Evolutionary conservation across 192 early-diverging fungal genomes (phyloP).

Genomic region (Dimargaris verticillata): DNA sequence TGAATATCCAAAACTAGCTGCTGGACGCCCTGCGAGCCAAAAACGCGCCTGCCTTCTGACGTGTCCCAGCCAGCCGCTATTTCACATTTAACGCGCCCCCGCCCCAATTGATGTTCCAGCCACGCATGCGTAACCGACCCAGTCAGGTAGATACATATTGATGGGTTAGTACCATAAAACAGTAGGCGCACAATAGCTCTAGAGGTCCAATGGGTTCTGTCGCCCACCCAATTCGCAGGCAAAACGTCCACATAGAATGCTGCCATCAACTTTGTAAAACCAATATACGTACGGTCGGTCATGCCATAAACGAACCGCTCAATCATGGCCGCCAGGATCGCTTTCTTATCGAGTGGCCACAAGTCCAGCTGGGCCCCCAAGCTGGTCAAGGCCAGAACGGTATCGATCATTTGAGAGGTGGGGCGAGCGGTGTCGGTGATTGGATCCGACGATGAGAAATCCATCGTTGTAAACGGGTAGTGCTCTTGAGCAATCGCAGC

Average conservation of each 20-base stretch:
- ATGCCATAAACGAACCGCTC: slow-evolving; percentile 7
- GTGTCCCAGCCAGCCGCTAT: slow-evolving; percentile 4
- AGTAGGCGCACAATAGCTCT: too few species aligned
- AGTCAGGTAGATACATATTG: too few species aligned
- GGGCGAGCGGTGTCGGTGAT: slow-evolving; percentile 24
- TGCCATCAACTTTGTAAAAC: not conserved
- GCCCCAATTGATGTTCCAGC: too few species aligned
- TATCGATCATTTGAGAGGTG: slow-evolving; percentile 19
- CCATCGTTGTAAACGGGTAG: slow-evolving; percentile 26
- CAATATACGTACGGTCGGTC: slow-evolving; percentile 1
- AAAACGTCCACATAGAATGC: not conserved
- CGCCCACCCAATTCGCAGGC: not conserved
- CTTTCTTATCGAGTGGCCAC: slow-evolving; percentile 29
- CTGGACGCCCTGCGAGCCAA: slow-evolving; percentile 30
- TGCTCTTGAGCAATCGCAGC: slow-evolving; percentile 15
- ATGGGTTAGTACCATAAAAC: too few species aligned
- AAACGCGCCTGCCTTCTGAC: slow-evolving; percentile 15
- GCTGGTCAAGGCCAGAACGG: slow-evolving; percentile 16
- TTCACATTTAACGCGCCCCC: too few species aligned
- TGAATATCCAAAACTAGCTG: slow-evolving; percentile 29
- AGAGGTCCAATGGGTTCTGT: too few species aligned
- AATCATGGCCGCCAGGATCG: slow-evolving; percentile 13
- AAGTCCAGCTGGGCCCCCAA: slow-evolving; percentile 25
- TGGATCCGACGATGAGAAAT: slow-evolving; percentile 15
- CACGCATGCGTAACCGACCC: too few species aligned